Evolutionary conservation across 768 basidiomycete genomes (phyloP).

Genomic region (Phylloporus sp.): DNA sequence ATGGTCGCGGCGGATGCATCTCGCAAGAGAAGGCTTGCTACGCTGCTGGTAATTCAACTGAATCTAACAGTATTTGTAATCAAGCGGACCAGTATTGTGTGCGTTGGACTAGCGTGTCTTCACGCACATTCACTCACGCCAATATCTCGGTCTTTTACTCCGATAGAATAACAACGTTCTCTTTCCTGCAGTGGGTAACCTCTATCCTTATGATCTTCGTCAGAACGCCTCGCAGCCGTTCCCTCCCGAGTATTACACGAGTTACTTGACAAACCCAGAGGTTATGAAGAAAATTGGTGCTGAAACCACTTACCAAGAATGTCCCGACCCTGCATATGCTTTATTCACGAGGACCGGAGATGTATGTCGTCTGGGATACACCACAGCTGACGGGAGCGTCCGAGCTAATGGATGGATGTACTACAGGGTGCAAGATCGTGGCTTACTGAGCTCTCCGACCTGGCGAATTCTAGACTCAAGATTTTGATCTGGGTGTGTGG

Average conservation of each 20-base stretch:
- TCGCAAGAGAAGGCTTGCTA: slow-evolving; percentile 56
- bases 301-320: slow-evolving; percentile 39
- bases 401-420: not conserved
- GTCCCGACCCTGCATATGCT: slow-evolving; percentile 45
- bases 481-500: slow-evolving; percentile 38
- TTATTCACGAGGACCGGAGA: slow-evolving; percentile 55
- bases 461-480: slow-evolving; percentile 37
- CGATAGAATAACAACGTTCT: slow-evolving; percentile 45
- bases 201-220: slow-evolving; percentile 54
- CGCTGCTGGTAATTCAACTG: slow-evolving; percentile 43
- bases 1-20: slow-evolving; percentile 45
- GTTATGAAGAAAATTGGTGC: slow-evolving; percentile 52
- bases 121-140: not conserved
- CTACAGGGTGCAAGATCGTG: slow-evolving; percentile 34
- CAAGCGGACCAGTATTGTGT: slow-evolving; percentile 57
- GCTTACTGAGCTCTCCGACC: slow-evolving; percentile 33
- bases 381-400: not conserved
- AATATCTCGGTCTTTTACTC: not conserved
- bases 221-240: slow-evolving; percentile 51
- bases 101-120: slow-evolving; percentile 16
- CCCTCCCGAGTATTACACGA: slow-evolving; percentile 54
- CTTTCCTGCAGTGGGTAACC: slow-evolving; percentile 47
- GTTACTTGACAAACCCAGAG: slow-evolving; percentile 37
- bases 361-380: slow-evolving; percentile 30
- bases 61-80: slow-evolving; percentile 48